Evolutionary conservation across 176 grass and related monocot genomes (phyloP).

Genomic region (sorghum (Sorghum bicolor)): Sorghum_bicolor_NCBIv3 NC_012870.2:2537501-2538000

Average conservation of each 20-base stretch:
- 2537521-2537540: constrained; percentile 79
- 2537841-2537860: neutral
- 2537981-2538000: constrained; percentile 79
- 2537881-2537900: neutral
- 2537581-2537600: constrained; percentile 71
- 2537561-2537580: constrained; percentile 83
- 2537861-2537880: neutral
- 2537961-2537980: constrained; percentile 97
- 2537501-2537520: constrained; percentile 51
- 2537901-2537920: neutral
- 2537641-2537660: neutral
- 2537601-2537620: constrained; percentile 73
- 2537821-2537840: neutral
- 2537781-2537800: constrained; percentile 64
- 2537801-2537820: constrained; percentile 74
- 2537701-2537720: neutral
- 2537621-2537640: constrained; percentile 33
- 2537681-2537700: neutral
- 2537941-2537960: constrained; percentile 8
- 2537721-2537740: neutral
- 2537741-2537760: constrained; percentile 15
- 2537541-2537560: constrained; percentile 86
- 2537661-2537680: neutral
- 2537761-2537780: constrained; percentile 81
- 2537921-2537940: neutral